Evolutionary conservation across 75 land plant genomes (phyloP).

Genomic region (Selaginella moellendorffii): DNA sequence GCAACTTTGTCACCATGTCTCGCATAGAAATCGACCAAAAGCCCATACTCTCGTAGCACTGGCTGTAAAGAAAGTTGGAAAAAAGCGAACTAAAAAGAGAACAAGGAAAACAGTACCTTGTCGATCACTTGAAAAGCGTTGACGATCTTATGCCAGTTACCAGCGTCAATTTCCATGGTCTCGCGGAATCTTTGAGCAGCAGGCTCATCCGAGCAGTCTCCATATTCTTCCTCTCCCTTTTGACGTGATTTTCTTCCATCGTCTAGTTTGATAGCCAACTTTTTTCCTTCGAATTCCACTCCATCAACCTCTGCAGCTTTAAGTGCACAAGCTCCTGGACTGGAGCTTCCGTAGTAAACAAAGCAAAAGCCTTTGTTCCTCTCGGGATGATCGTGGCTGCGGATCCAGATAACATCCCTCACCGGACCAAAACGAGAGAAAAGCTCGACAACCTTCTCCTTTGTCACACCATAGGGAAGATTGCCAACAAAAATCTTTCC

Average conservation of each 20-base stretch:
- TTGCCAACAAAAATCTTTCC: slow-evolving; percentile 93
- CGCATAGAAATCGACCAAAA: slow-evolving; percentile 82
- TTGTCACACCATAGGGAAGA: slow-evolving; percentile 51
- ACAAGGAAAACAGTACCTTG: neutral
- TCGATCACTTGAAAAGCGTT: neutral
- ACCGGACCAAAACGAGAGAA: slow-evolving; percentile 88
- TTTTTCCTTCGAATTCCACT: slow-evolving; percentile 65
- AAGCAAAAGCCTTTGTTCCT: slow-evolving; percentile 82
- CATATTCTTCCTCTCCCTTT: neutral
- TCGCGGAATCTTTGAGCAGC: neutral
- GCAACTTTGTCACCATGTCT: slow-evolving; percentile 88
- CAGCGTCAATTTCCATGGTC: neutral
- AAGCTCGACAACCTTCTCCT: slow-evolving; percentile 43
- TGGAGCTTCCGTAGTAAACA: slow-evolving; percentile 57
- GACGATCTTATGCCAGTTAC: neutral
- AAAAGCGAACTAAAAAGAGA: too few species aligned
- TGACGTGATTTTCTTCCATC: slow-evolving; percentile 47
- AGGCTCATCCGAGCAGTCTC: neutral
- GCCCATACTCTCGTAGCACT: slow-evolving; percentile 61
- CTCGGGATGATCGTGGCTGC: slow-evolving; percentile 45
- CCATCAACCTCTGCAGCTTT: slow-evolving; percentile 91
- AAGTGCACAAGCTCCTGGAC: slow-evolving; percentile 42
- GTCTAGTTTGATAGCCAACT: slow-evolving; percentile 59
- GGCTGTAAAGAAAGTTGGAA: too few species aligned
- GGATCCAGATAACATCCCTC: slow-evolving; percentile 51